Evolutionary conservation across 2,329 filamentous ascomycete genomes (phyloP).

Genomic region (Fusarium scirpi): DNA sequence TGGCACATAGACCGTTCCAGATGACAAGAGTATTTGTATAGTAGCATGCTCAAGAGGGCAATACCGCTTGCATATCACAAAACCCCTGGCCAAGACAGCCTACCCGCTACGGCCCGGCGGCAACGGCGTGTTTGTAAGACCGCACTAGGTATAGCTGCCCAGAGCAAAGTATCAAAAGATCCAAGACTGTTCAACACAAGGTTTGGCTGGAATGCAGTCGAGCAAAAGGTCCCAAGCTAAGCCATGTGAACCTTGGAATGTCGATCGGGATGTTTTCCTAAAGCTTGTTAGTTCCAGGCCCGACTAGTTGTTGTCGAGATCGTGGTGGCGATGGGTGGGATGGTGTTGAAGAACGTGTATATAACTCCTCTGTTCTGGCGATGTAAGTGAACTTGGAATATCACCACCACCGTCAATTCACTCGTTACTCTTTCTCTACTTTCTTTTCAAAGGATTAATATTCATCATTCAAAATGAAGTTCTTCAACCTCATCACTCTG

Average conservation of each 20-base stretch:
- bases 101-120: conserved; percentile 25
- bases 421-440: background rate
- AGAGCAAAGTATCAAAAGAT: conserved; percentile 2
- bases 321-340: background rate
- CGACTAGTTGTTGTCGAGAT: background rate
- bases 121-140: conserved; percentile 12
- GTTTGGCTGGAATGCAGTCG: conserved; percentile 4
- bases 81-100: background rate
- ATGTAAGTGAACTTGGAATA: background rate
- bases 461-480: conserved; percentile 26
- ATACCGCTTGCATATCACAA: background rate
- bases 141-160: conserved; percentile 8
- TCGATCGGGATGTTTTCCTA: conserved; percentile 2
- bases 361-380: conserved; percentile 5
- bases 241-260: conserved; percentile 22
- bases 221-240: background rate
- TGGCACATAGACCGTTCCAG: background rate
- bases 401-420: background rate
- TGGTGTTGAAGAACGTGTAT: conserved; percentile 10
- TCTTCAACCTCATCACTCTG: conserved; percentile 23
- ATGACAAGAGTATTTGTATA: background rate
- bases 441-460: background rate
- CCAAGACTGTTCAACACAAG: background rate
- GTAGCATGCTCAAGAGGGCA: conserved; percentile 3
- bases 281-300: background rate